Percentiles rank a stretch among this genome's conserved stretches.
These are phyloP conservation scores for Suillus alpinus DNA, from an alignment of 768 basidiomycete genomes.

Conservation along the genomic window DNA sequence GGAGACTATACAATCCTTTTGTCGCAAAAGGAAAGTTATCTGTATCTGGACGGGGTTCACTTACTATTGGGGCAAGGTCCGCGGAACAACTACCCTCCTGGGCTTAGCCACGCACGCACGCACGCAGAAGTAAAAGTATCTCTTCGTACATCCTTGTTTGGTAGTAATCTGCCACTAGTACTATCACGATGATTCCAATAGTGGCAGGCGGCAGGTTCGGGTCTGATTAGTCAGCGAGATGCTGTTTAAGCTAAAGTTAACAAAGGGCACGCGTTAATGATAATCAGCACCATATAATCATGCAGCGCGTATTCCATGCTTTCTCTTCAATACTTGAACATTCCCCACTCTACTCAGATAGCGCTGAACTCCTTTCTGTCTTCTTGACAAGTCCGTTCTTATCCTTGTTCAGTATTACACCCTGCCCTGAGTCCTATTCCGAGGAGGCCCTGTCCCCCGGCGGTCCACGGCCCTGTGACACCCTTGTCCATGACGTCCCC, in stretches of 20 bases:
- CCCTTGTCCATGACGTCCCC: neutral
- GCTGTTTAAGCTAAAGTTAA: conserved; percentile 1
- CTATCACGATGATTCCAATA: neutral
- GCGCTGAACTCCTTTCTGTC: neutral
- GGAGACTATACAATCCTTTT: neutral
- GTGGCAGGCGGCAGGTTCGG: neutral
- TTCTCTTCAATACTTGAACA: neutral
- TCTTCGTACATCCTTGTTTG: neutral
- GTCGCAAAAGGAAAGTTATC: neutral
- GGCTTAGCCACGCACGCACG: neutral
- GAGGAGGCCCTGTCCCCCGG: conserved; percentile 2
- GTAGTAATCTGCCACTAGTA: neutral
- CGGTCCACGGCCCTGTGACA: conserved; percentile 3
- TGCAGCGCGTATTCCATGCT: conserved; percentile 4
- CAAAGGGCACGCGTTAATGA: neutral
- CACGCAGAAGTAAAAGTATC: neutral
- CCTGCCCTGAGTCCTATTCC: neutral
- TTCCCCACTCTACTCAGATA: too few species aligned
- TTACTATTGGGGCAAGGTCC: neutral
- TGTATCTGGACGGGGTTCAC: neutral
- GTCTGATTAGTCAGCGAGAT: neutral
- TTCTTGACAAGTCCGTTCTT: neutral
- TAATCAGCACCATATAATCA: conserved; percentile 4
- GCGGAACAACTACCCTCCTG: neutral
- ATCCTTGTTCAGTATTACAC: neutral